Evolutionary conservation across 2,329 filamentous ascomycete species (phyloP), one percentile per base, ranked within the genome.

Genomic region (Neofusicoccum umdonicola): DNA sequence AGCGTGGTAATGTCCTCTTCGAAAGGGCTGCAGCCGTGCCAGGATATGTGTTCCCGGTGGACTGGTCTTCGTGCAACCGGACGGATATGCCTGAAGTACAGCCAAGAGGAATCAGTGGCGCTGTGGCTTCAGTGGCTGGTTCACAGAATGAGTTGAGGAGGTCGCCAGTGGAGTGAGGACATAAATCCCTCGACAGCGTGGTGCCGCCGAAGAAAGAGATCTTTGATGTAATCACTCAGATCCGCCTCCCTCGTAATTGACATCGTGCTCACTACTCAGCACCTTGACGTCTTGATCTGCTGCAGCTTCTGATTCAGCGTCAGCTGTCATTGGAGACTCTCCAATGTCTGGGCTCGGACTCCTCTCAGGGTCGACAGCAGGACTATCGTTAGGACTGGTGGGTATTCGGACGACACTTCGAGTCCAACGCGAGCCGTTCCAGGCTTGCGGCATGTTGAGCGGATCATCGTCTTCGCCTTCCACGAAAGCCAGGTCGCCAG

Each of bases 401-500:
- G 22, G 8, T 35, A 19, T 41, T 17, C n/a, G 31, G 9, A 62
- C n/a, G 19, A 62, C 60, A 9, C 60, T 62, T 39, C 60, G 60
- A 44, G 60, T 51, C 60, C 60, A 64, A 31, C 27, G 27, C 6
- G 45, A 17, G 8, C 52, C 34, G 19, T 47, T 50, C 35, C 51
- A 57, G 9, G 37, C 44, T 9, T 42, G 44, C 15, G 52, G 35
- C 42, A 58, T 41, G 2, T 56, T 50, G 4, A 19, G 19, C 37
- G 35, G 27, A 31, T 45, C 52, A 22, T 52, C 37, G 11, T 61
- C 47, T 37, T 76, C 73, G 4, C 81, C 84, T 73, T 93, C 90
- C 0, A 88, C 87, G 71, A 94, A 90, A 1, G 90, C 88, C 54
- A 92, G 74, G 75, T 92, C 88, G 22, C 90, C 91, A 12, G 81